phyloP scores from a whole-genome alignment of 169 alveolate genomes.

The Plasmodium ovale region DNA sequence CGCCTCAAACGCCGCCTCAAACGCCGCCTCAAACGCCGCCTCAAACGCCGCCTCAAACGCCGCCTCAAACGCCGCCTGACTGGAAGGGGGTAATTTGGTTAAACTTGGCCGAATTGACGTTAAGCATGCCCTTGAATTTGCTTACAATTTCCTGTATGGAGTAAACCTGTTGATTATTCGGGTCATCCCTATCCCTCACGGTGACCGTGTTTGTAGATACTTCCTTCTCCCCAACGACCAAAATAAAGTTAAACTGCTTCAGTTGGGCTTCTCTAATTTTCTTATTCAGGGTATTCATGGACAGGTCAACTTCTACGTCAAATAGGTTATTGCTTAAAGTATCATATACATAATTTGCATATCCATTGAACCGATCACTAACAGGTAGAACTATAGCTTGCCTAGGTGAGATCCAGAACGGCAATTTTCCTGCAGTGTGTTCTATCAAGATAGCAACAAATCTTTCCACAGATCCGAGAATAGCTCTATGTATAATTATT shows the following conservation, averaged over 20 bases:
- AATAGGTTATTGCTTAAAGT: slow-evolving; percentile 81
- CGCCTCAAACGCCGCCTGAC: too few relatives aligned
- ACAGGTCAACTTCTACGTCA: slow-evolving; percentile 92
- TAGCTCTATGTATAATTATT: slow-evolving; percentile 99
- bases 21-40: too few relatives aligned
- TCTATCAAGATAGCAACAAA: slow-evolving; percentile 96
- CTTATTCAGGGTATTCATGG: slow-evolving; percentile 94
- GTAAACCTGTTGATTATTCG: slow-evolving; percentile 80
- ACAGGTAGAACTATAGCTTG: slow-evolving; percentile 96
- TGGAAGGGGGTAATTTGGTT: slow-evolving; percentile 70
- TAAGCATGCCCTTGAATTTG: slow-evolving; percentile 70
- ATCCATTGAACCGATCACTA: slow-evolving; percentile 91
- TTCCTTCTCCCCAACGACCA: slow-evolving; percentile 98
- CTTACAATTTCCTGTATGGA: slow-evolving; percentile 81
- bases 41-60: too few relatives aligned
- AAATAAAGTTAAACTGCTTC: slow-evolving; percentile 94
- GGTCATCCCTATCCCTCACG: slow-evolving; percentile 89
- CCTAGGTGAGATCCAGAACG: slow-evolving; percentile 99
- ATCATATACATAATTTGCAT: slow-evolving; percentile 90
- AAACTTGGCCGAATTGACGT: slow-evolving; percentile 75
- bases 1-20: too few relatives aligned
- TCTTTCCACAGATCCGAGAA: slow-evolving; percentile 97
- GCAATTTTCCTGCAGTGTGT: slow-evolving; percentile 98
- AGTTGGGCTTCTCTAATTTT: slow-evolving; percentile 97
- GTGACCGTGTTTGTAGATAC: slow-evolving; percentile 88